Evolutionary conservation across 805 yeast genomes (phyloP), one percentile per base, ranked within the genome.

Genomic region (Pichia thaimueangensis): DNA sequence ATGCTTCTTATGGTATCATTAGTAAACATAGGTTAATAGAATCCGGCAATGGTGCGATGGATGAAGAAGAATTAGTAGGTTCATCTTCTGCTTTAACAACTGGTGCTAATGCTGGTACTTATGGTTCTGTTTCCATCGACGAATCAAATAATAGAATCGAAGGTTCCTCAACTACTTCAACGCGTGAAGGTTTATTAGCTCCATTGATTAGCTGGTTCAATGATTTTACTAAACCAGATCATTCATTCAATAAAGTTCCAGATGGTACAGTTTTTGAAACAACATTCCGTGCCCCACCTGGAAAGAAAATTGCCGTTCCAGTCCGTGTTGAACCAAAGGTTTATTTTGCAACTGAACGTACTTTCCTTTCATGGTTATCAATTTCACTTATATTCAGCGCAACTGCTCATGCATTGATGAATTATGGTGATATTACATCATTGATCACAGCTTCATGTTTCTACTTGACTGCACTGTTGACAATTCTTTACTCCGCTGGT

Each of bases 291-390:
- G 84, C 93, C 10, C 97, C 98, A 19, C 79, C 84, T 32, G 98
- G 97, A 2, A 89, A 88, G 63, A 73, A 75, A 35, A 86, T 93
- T 45, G 78, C 88, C 56, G 93, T 93, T 8, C 98, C 97, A 3
- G 94, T 93, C 30, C 77, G 98, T 56, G 89, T 93, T 29, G 98
- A 93, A 65, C 98, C 98, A 45, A 93, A 93, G 67, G 98, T 93
- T n/a, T 93, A 93, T 62, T 93, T 93, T 64, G 98, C 98, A 6
- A 87, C 95, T 20, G 98, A 93, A 64, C 79, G 98, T 67, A 93
- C 98, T 0, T 91, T 81, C 58, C 70, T 93, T 48, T 78, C 94
- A 31, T 93, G 98, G 98, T 67, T 91, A 43, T 89, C 95, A 31
- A 86, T 93, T 53, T 86, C 93, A 8, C 77, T 93, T 70, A 70